Evolutionary conservation across 1,284 basidiomycete genomes (phyloP), one percentile per base, ranked within the genome.

Genomic region (Ustilago loliicola): DNA sequence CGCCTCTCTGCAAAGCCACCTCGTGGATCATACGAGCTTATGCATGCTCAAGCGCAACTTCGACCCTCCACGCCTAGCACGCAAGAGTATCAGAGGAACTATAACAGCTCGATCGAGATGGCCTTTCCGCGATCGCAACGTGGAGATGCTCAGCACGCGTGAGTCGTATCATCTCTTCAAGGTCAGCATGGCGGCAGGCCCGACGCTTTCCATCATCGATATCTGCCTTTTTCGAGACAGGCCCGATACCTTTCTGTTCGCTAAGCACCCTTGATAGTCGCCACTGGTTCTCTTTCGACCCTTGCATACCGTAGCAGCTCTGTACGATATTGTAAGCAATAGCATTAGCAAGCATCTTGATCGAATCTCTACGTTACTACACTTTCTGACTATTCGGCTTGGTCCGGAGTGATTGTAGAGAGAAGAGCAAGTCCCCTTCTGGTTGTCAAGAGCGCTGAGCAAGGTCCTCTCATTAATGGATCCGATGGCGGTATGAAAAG

Each of bases 21-120:
- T 3, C 48, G 30, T 21, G 30, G 23, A 2, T n/a, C 29, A 17
- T 36, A 55, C 23, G 53, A 55, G 7, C 36, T 23, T 19, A 23
- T 55, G 11, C 34, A 55, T 34, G 6, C 32, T 15, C 53, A 55
- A 30, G 13, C 53, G 8, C 53, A 53, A 30, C 32, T 56, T 52
- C 51, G 40, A 23, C 51, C 51, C 13, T 30, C 64, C 3, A 40
- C 30, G 19, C 50, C 64, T 29, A 53, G 25, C 45, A 30, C n/a
- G 23, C 64, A 59, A 15, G 58, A 59, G 9, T 7, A 19, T 6
- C 51, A 60, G 23, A 40, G 32, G 7, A 13, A 27, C 11, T 21
- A 40, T 38, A 38, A 15, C 32, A 30, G 42, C 27, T 40, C 52
- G 23, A 7, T 66, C 34, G 57, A 60, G 23, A 47, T 60, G 52